Evolutionary conservation across 1,284 basidiomycete genomes (phyloP).

Genomic region (Pterulicium gracile): DNA sequence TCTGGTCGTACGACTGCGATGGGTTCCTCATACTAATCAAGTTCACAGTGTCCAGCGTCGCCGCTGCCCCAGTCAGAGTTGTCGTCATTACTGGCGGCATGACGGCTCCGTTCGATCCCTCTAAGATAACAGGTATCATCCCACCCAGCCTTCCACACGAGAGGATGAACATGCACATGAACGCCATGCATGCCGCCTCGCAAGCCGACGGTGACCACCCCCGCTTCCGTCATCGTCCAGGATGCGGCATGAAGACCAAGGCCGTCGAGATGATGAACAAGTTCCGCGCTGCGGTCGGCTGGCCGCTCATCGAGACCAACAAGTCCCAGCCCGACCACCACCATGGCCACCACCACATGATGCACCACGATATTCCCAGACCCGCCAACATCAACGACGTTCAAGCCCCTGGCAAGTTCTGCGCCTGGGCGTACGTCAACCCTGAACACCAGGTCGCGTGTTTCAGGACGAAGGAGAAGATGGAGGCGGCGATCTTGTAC

Average conservation of each 20-base stretch:
- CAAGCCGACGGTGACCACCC: constrained; percentile 12
- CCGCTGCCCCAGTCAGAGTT: constrained; percentile 3
- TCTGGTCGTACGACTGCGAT: constrained; percentile 12
- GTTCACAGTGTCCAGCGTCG: not conserved
- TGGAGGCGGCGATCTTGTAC: no score
- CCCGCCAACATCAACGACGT: constrained; percentile 19
- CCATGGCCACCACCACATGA: constrained; percentile 15
- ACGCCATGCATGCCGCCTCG: not conserved
- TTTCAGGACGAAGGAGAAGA: no score
- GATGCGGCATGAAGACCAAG: constrained; percentile 23
- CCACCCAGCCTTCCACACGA: not conserved
- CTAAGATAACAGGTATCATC: not conserved
- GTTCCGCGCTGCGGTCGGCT: constrained; percentile 38
- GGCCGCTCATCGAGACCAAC: constrained; percentile 27
- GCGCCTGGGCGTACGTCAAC: no score
- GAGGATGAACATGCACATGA: not conserved
- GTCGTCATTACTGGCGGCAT: not conserved
- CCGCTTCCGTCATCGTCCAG: constrained; percentile 12
- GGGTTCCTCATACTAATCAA: constrained; percentile 18
- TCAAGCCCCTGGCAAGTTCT: constrained; percentile 13
- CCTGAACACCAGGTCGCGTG: no score
- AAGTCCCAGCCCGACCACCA: constrained; percentile 10
- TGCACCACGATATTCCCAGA: constrained; percentile 16
- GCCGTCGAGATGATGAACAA: constrained; percentile 33
- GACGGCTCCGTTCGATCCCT: not conserved